Percentiles rank a stretch among this genome's conserved stretches.
Evolutionary conservation across 2,329 filamentous ascomycete species (phyloP).

Genomic region (Sclerotinia nivalis): DNA sequence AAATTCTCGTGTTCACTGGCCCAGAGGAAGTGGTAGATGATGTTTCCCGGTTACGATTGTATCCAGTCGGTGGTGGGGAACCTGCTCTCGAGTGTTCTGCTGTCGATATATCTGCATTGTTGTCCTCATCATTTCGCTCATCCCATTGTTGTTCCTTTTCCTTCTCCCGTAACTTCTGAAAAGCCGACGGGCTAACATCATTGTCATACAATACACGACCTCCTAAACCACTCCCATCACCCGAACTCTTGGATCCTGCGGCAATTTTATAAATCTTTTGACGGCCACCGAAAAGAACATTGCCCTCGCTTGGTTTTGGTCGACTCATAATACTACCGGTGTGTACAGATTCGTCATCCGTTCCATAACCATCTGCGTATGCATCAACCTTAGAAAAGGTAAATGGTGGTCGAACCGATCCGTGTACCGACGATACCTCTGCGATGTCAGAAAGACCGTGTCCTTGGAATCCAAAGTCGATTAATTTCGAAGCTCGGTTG

Average conservation of each 20-base stretch:
- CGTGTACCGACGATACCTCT: slow-evolving; percentile 80
- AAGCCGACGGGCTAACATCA: slow-evolving; percentile 79
- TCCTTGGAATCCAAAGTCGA: slow-evolving; percentile 56
- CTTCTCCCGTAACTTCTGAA: slow-evolving; percentile 68
- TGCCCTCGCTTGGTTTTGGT: slow-evolving; percentile 81
- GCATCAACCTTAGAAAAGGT: slow-evolving; percentile 64
- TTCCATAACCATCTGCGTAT: slow-evolving; percentile 61
- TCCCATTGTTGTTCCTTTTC: slow-evolving; percentile 45
- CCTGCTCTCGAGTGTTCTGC: slow-evolving; percentile 49
- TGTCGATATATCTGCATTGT: slow-evolving; percentile 17
- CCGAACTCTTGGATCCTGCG: slow-evolving; percentile 46
- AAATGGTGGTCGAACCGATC: slow-evolving; percentile 59
- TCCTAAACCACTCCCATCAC: slow-evolving; percentile 53
- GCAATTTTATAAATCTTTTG: slow-evolving; percentile 94
- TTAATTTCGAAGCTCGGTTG: slow-evolving; percentile 78
- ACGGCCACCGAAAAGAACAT: slow-evolving; percentile 88
- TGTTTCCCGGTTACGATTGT: slow-evolving; percentile 77
- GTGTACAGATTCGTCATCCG: slow-evolving; percentile 64
- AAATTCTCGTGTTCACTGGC: slow-evolving; percentile 69
- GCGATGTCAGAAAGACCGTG: slow-evolving; percentile 77
- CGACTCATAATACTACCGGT: slow-evolving; percentile 79
- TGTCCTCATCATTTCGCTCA: slow-evolving; percentile 41
- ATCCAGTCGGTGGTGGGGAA: slow-evolving; percentile 61
- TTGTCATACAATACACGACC: slow-evolving; percentile 79
- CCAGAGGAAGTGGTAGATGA: slow-evolving; percentile 73